Conservation (phyloP, 345 rosid species). For the Noccaea bulbosa region DNA sequence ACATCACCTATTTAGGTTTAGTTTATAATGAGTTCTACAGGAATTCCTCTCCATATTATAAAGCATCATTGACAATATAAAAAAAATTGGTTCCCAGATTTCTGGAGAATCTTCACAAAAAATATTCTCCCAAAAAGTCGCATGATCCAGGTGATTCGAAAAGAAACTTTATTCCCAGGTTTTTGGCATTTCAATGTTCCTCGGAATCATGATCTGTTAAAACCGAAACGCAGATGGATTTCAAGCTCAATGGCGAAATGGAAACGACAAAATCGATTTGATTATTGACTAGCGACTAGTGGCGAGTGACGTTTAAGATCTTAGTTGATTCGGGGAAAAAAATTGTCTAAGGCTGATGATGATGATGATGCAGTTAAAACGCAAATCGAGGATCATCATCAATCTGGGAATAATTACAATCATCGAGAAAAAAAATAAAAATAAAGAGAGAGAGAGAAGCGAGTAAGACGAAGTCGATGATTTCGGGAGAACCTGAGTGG, state of each 20-base stretch:
- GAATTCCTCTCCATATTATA: background rate
- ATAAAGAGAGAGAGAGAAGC: background rate
- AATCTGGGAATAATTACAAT: background rate
- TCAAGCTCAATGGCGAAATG: background rate
- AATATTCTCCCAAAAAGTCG: background rate
- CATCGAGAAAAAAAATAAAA: background rate
- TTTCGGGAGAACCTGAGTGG: constrained; percentile 35
- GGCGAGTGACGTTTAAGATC: background rate
- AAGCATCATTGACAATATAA: background rate
- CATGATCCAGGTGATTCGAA: background rate
- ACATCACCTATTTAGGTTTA: background rate
- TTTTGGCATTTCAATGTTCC: background rate
- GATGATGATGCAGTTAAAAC: constrained; percentile 12
- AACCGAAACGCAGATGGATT: background rate
- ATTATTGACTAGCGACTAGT: background rate
- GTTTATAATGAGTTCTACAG: background rate
- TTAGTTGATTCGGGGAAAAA: background rate
- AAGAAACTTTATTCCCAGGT: background rate
- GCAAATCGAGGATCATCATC: background rate
- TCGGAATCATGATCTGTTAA: constrained; percentile 22
- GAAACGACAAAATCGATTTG: background rate
- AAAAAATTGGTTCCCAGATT: background rate
- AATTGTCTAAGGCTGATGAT: background rate
- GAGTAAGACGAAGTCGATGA: background rate
- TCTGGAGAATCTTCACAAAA: constrained; percentile 27